Percentiles rank a stretch among this genome's conserved stretches.
Conservation (phyloP, 2,329 filamentous ascomycete genomes). For the Pseudogymnoascus sp. region DNA sequence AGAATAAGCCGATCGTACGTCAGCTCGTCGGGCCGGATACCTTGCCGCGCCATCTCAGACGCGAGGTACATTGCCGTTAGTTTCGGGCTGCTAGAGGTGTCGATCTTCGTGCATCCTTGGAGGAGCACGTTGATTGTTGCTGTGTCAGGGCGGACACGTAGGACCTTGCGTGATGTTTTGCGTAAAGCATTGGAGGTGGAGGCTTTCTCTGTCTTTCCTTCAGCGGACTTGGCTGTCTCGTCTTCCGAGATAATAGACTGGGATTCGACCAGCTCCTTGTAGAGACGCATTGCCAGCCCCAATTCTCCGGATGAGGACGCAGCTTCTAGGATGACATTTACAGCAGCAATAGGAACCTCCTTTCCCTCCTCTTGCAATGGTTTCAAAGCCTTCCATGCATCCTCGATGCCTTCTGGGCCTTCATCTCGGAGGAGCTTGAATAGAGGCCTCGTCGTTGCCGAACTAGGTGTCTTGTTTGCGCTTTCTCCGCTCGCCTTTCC, state of each 20-base stretch:
- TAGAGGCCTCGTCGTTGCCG: constrained; percentile 57
- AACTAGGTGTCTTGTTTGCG: constrained; percentile 33
- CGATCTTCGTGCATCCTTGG: constrained; percentile 37
- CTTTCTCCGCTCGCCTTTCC: constrained; percentile 48
- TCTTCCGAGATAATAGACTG: constrained; percentile 25
- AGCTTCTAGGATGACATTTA: constrained; percentile 38
- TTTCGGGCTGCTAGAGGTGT: background rate
- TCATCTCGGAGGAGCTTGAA: constrained; percentile 46
- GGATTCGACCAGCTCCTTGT: constrained; percentile 49
- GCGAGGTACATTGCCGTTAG: constrained; percentile 54
- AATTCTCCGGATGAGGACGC: constrained; percentile 33
- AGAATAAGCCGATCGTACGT: constrained; percentile 58
- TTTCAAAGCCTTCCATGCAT: constrained; percentile 51
- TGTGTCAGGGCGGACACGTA: constrained; percentile 22
- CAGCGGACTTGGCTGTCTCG: too few species aligned
- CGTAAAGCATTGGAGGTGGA: background rate
- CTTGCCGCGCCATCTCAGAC: constrained; percentile 52
- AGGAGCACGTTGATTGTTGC: constrained; percentile 58
- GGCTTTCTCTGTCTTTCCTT: background rate
- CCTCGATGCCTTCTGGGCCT: constrained; percentile 36
- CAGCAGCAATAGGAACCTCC: constrained; percentile 42
- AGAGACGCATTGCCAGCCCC: constrained; percentile 48
- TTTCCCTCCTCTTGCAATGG: constrained; percentile 43
- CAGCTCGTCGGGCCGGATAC: constrained; percentile 44
- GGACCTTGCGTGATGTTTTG: background rate